Evolutionary conservation across 495 filamentous ascomycete genomes (phyloP).

Genomic region (Echria macrotheca): DNA sequence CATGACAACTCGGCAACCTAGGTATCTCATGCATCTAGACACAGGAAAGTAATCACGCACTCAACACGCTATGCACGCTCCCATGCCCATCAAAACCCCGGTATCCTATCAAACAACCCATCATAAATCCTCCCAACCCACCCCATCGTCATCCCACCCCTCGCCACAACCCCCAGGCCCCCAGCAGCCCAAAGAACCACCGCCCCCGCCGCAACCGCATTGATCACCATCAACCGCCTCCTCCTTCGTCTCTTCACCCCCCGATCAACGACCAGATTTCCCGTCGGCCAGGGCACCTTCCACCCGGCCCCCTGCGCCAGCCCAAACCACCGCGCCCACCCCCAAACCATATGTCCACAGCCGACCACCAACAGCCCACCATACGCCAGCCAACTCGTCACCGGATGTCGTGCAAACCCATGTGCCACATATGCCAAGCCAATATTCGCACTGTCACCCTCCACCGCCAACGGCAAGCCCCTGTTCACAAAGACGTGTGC

Average conservation of each 20-base stretch:
- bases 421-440: slow-evolving; percentile 79
- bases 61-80: no score
- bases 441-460: slow-evolving; percentile 77
- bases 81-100: slow-evolving; percentile 19
- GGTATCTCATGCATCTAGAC: no score
- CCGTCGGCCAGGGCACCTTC: slow-evolving; percentile 20
- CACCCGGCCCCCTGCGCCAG: slow-evolving; percentile 38
- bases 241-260: slow-evolving; percentile 44
- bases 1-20: no score
- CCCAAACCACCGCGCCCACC: slow-evolving; percentile 69
- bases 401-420: slow-evolving; percentile 65
- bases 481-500: slow-evolving; percentile 70
- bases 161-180: slow-evolving; percentile 68
- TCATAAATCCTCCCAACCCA: slow-evolving; percentile 82
- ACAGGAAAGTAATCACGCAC: no score
- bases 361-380: slow-evolving; percentile 60
- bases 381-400: slow-evolving; percentile 64
- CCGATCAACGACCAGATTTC: slow-evolving; percentile 24
- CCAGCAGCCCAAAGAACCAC: slow-evolving; percentile 73
- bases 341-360: slow-evolving; percentile 77
- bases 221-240: slow-evolving; percentile 64
- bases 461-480: slow-evolving; percentile 61
- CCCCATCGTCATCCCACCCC: slow-evolving; percentile 61
- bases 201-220: slow-evolving; percentile 53
- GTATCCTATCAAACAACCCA: slow-evolving; percentile 40